Evolutionary conservation across 345 rosid genomes (phyloP).

Genomic region (Salix caprea): DNA sequence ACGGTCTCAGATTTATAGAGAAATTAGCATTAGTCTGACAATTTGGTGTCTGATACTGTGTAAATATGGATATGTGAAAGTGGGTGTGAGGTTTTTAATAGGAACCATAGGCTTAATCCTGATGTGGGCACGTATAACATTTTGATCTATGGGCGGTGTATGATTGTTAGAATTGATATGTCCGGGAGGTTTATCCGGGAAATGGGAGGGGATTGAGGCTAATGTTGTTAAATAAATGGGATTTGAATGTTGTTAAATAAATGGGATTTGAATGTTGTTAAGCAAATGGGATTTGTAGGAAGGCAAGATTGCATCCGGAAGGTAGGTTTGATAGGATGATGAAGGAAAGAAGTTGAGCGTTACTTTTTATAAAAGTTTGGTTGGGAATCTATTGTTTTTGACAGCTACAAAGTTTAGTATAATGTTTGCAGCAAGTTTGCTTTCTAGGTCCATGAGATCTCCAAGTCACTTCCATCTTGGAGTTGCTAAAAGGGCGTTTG

Average conservation of each 20-base stretch:
- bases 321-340: constrained; percentile 56
- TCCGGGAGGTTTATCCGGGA: constrained; percentile 65
- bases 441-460: no score
- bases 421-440: no score
- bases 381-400: no score
- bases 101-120: constrained; percentile 36
- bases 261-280: constrained; percentile 48
- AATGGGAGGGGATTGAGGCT: constrained; percentile 66
- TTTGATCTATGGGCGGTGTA: constrained; percentile 78
- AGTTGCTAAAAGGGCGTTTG: no score
- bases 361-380: no score
- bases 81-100: constrained; percentile 59
- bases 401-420: no score
- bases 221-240: constrained; percentile 40
- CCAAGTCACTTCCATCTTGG: no score
- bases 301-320: constrained; percentile 68
- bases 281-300: constrained; percentile 58
- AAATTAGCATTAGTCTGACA: background rate
- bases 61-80: constrained; percentile 64
- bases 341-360: no score
- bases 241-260: constrained; percentile 42
- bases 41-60: constrained; percentile 42
- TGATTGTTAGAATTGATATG: constrained; percentile 63
- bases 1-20: no score
- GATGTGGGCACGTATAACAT: constrained; percentile 58